phyloP scores from a whole-genome alignment of 2,329 filamentous ascomycete genomes.

The Sporothrix luriei region DNA sequence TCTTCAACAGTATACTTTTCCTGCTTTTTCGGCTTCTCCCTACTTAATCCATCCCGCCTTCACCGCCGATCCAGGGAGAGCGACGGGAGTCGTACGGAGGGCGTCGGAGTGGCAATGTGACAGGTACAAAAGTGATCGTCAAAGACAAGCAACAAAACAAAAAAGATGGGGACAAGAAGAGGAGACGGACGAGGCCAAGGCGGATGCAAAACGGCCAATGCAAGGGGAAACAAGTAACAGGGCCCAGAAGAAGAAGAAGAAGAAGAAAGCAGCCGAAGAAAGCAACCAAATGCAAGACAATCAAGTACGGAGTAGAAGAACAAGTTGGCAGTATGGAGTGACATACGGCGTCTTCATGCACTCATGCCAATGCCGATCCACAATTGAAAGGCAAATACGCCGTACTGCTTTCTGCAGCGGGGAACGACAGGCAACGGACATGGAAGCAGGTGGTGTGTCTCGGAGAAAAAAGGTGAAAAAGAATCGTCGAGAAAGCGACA shows the following conservation, averaged over 20 bases:
- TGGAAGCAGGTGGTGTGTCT: background rate
- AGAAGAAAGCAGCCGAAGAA: background rate
- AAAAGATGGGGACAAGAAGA: background rate
- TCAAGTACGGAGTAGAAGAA: constrained; percentile 24
- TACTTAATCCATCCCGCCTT: background rate
- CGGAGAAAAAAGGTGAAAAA: no score
- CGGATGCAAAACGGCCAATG: constrained; percentile 19
- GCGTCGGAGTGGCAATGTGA: constrained; percentile 21
- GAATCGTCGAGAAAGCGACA: no score
- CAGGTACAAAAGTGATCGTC: constrained; percentile 11
- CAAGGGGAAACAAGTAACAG: background rate
- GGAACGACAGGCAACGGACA: background rate
- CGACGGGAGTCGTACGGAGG: background rate
- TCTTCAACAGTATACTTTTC: background rate
- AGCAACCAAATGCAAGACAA: constrained; percentile 13
- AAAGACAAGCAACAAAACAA: background rate
- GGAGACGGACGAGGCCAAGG: background rate
- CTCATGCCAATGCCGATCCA: background rate
- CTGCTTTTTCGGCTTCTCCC: background rate
- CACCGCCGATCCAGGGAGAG: constrained; percentile 27
- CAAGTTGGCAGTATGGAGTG: background rate
- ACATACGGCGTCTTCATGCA: background rate
- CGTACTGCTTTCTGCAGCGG: background rate
- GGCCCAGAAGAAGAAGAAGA: background rate
- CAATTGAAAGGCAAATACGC: constrained; percentile 7